Conservation (phyloP, 2,329 filamentous ascomycete species). For the Xylariaceae sp. region DNA sequence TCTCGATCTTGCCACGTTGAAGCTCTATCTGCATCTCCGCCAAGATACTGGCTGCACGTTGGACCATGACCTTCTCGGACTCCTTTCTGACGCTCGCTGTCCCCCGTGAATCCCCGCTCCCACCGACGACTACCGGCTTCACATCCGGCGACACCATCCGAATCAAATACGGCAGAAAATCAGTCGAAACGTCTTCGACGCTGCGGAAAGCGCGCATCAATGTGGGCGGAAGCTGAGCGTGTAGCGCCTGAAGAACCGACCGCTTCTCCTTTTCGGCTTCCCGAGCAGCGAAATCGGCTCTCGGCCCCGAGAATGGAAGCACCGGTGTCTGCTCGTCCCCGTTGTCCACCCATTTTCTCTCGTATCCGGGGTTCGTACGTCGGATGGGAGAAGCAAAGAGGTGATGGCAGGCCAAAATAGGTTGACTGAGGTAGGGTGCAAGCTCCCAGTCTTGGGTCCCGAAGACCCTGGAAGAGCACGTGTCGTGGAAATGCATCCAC, state of each 20-base stretch:
- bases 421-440: slow-evolving; percentile 77
- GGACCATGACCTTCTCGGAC: slow-evolving; percentile 74
- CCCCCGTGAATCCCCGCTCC: slow-evolving; percentile 56
- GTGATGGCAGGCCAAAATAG: slow-evolving; percentile 83
- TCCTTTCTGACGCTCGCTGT: slow-evolving; percentile 86
- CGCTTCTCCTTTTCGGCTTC: slow-evolving; percentile 78
- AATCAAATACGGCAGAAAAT: slow-evolving; percentile 78
- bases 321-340: slow-evolving; percentile 47
- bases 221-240: slow-evolving; percentile 64
- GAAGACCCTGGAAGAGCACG: slow-evolving; percentile 71
- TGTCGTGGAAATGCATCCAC: slow-evolving; percentile 92
- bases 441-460: slow-evolving; percentile 91
- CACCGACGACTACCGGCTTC: slow-evolving; percentile 81
- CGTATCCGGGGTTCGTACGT: slow-evolving; percentile 37
- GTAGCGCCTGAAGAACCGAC: slow-evolving; percentile 66
- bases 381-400: slow-evolving; percentile 74
- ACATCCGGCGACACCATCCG: slow-evolving; percentile 83
- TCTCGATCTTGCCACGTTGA: slow-evolving; percentile 74
- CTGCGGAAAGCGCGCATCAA: slow-evolving; percentile 75
- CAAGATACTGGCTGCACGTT: slow-evolving; percentile 74
- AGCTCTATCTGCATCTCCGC: slow-evolving; percentile 76
- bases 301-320: slow-evolving; percentile 73
- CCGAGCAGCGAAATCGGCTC: slow-evolving; percentile 73
- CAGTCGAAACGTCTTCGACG: slow-evolving; percentile 68
- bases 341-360: slow-evolving; percentile 40